These are phyloP conservation scores for Croton laevigatus DNA, from an alignment of 441 rosid species.

Conservation along the genomic window DNA sequence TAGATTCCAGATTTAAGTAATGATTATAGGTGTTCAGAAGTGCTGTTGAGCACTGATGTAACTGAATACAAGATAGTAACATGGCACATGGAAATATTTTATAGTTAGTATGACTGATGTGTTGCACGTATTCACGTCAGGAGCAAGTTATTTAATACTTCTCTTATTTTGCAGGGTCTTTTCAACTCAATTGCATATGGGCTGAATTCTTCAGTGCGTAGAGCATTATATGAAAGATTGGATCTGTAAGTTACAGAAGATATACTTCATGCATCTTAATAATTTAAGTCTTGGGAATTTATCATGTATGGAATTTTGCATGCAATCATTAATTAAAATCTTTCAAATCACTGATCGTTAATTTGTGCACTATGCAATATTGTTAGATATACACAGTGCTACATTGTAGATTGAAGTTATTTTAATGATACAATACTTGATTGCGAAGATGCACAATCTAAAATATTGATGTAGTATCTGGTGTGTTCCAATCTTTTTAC, in stretches of 20 bases:
- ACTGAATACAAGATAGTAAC: not conserved
- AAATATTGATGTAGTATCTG: too few relatives aligned
- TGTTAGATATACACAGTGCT: not conserved
- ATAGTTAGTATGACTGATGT: not conserved
- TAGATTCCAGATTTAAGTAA: not conserved
- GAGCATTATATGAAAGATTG: conserved; percentile 76
- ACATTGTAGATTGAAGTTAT: not conserved
- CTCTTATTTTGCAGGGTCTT: conserved; percentile 51
- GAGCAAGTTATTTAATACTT: not conserved
- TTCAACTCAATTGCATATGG: conserved; percentile 97
- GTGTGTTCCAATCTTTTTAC: too few relatives aligned
- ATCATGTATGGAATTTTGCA: not conserved
- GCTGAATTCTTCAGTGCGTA: conserved; percentile 81
- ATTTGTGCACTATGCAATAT: too few relatives aligned
- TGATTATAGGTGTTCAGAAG: not conserved
- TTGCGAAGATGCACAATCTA: not conserved
- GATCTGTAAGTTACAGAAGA: conserved; percentile 58
- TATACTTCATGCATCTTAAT: conserved; percentile 3
- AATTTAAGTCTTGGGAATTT: not conserved
- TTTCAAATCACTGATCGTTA: not conserved
- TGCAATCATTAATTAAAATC: not conserved
- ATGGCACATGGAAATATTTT: not conserved
- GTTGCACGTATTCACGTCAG: not conserved
- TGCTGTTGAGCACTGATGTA: not conserved
- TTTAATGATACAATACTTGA: not conserved